phyloP scores from a whole-genome alignment of 1,284 basidiomycete species.

The Leccinum subspadiceum region DNA sequence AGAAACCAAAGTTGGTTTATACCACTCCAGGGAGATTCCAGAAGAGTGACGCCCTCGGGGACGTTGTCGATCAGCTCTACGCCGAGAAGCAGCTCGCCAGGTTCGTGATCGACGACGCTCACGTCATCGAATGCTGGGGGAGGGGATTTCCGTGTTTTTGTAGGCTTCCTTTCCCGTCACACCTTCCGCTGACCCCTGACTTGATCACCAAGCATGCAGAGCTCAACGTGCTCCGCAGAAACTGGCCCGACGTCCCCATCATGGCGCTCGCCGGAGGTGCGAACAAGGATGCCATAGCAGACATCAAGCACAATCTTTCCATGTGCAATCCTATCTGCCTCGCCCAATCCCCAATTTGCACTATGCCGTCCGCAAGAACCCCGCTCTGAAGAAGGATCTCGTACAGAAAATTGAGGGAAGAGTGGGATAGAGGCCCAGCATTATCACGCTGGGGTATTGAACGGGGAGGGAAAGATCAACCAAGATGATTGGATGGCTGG shows the following conservation, averaged over 20 bases:
- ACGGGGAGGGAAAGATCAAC: conserved; percentile 61
- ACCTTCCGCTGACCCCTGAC: conserved; percentile 3
- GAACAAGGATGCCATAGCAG: conserved; percentile 71
- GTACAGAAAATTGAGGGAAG: conserved; percentile 69
- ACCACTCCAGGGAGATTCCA: conserved; percentile 92
- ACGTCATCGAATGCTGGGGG: conserved; percentile 88
- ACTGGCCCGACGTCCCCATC: conserved; percentile 81
- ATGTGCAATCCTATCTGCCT: conserved; percentile 62
- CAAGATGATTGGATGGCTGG: conserved; percentile 79
- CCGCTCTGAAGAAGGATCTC: conserved; percentile 46
- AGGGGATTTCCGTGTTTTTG: conserved; percentile 73
- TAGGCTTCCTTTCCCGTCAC: conserved; percentile 37
- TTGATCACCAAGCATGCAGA: conserved; percentile 54
- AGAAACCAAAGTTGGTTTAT: conserved; percentile 73
- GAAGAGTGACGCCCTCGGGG: conserved; percentile 57
- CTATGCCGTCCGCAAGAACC: conserved; percentile 72
- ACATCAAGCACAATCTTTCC: conserved; percentile 75
- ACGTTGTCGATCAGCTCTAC: conserved; percentile 60
- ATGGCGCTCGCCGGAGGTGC: conserved; percentile 98
- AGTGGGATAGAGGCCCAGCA: conserved; percentile 69
- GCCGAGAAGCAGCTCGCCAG: conserved; percentile 65
- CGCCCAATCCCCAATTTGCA: conserved; percentile 79
- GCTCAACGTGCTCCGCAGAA: conserved; percentile 66
- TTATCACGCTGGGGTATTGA: conserved; percentile 83
- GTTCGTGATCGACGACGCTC: conserved; percentile 96